phyloP scores from a whole-genome alignment of 805 yeast genomes.

The Saccharomycopsis olivae region DNA sequence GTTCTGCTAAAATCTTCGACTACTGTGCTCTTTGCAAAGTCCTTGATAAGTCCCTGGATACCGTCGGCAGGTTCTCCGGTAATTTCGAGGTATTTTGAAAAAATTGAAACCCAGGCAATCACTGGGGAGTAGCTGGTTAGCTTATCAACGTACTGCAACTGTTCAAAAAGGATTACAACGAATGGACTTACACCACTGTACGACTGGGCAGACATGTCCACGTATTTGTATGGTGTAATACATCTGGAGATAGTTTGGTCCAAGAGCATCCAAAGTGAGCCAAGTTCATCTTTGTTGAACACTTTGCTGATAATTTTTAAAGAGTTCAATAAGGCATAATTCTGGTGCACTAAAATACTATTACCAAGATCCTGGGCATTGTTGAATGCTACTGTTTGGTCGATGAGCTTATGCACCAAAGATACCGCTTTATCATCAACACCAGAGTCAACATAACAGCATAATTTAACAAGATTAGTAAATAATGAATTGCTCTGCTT shows the following conservation, averaged over 20 bases:
- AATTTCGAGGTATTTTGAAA: constrained; percentile 36
- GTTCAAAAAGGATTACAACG: constrained; percentile 52
- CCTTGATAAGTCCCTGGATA: constrained; percentile 4
- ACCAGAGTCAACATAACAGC: constrained; percentile 22
- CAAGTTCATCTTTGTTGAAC: constrained; percentile 16
- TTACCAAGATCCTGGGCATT: constrained; percentile 20
- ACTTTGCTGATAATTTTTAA: constrained; percentile 23
- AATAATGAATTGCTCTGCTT: constrained; percentile 45
- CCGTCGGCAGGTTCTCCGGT: constrained; percentile 45
- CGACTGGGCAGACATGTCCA: constrained; percentile 39
- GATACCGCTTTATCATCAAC: constrained; percentile 25
- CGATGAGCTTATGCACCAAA: constrained; percentile 39
- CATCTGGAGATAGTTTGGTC: constrained; percentile 72
- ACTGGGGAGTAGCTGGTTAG: constrained; percentile 21
- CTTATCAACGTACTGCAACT: constrained; percentile 44
- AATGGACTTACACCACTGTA: constrained; percentile 43
- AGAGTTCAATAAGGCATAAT: constrained; percentile 43
- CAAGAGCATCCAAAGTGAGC: constrained; percentile 46
- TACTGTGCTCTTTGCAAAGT: constrained; percentile 1
- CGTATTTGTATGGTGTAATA: constrained; percentile 74
- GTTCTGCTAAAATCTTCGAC: neutral
- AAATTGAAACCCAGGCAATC: constrained; percentile 40
- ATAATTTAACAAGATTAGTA: constrained; percentile 51
- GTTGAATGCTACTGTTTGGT: constrained; percentile 46
- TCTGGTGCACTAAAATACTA: constrained; percentile 41